These are phyloP conservation scores for Starmera pachycereana DNA, from an alignment of 805 yeast genomes.

Conservation along the genomic window DNA sequence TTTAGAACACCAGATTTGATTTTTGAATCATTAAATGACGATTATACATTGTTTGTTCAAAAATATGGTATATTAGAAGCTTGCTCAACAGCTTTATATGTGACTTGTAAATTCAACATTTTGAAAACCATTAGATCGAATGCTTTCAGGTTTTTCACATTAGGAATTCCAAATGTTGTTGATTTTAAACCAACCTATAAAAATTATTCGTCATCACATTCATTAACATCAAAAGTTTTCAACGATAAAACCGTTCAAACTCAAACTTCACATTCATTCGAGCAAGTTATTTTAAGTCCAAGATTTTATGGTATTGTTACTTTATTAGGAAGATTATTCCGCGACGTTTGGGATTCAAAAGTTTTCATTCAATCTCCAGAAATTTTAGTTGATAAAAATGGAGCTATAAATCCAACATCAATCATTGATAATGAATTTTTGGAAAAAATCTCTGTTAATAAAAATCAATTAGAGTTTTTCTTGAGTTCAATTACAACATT, in stretches of 20 bases:
- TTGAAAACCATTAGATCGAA: conserved; percentile 37
- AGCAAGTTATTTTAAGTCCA: conserved; percentile 82
- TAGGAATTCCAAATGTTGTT: conserved; percentile 31
- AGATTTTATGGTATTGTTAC: conserved; percentile 83
- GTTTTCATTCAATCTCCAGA: conserved; percentile 39
- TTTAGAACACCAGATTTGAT: conserved; percentile 75
- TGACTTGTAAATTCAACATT: conserved; percentile 66
- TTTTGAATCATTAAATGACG: conserved; percentile 59
- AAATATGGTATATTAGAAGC: conserved; percentile 85
- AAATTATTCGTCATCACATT: conserved; percentile 3
- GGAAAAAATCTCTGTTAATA: conserved; percentile 29
- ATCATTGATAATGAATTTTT: conserved; percentile 31
- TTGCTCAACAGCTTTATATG: conserved; percentile 77
- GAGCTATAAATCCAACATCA: conserved; percentile 18
- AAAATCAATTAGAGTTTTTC: conserved; percentile 51
- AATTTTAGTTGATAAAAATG: conserved; percentile 23
- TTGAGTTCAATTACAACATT: conserved; percentile 62
- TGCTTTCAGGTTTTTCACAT: conserved; percentile 32
- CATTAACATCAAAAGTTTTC: conserved; percentile 12
- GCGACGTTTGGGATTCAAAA: conserved; percentile 68
- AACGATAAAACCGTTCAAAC: conserved; percentile 10
- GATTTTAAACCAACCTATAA: conserved; percentile 33
- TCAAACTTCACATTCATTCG: conserved; percentile 33
- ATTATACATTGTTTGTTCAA: conserved; percentile 57
- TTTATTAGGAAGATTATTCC: conserved; percentile 65